These are phyloP conservation scores for Guadua angustifolia DNA, from an alignment of 176 grass and related monocot species.

Conservation along the genomic window DNA sequence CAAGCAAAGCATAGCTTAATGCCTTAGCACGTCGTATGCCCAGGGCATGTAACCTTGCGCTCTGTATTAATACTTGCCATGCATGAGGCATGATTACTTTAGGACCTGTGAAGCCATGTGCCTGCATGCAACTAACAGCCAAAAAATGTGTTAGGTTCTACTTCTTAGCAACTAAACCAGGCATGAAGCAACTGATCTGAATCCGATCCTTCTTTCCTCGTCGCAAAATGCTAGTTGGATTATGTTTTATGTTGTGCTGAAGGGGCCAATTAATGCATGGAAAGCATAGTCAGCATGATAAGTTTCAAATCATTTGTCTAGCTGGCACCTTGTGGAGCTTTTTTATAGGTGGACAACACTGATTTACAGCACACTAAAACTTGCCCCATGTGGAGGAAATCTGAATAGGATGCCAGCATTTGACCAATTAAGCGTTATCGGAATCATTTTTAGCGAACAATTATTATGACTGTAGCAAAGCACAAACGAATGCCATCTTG, in stretches of 20 bases:
- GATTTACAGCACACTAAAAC: background rate
- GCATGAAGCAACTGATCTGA: background rate
- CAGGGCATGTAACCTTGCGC: conserved; percentile 10
- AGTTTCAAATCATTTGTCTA: background rate
- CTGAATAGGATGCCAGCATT: conserved; percentile 24
- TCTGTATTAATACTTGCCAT: conserved; percentile 28
- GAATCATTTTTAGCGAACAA: background rate
- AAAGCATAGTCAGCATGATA: conserved; percentile 7
- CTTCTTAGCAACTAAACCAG: conserved; percentile 17
- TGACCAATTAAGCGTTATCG: background rate
- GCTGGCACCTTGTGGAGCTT: conserved; percentile 4
- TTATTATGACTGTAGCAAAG: background rate
- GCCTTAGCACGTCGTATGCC: background rate
- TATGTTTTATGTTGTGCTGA: conserved; percentile 18
- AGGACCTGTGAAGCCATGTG: conserved; percentile 39
- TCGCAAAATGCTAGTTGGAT: conserved; percentile 21
- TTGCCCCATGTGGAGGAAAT: background rate
- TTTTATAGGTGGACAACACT: background rate
- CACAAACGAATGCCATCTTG: background rate
- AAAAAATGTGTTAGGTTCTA: conserved; percentile 21
- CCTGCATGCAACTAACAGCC: conserved; percentile 14
- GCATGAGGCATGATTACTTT: conserved; percentile 31
- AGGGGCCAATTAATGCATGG: background rate
- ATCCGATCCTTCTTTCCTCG: conserved; percentile 11
- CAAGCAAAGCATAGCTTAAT: background rate